Evolutionary conservation across 2,329 filamentous ascomycete genomes (phyloP).

Genomic region (Aspergillus puulaauensis): DNA sequence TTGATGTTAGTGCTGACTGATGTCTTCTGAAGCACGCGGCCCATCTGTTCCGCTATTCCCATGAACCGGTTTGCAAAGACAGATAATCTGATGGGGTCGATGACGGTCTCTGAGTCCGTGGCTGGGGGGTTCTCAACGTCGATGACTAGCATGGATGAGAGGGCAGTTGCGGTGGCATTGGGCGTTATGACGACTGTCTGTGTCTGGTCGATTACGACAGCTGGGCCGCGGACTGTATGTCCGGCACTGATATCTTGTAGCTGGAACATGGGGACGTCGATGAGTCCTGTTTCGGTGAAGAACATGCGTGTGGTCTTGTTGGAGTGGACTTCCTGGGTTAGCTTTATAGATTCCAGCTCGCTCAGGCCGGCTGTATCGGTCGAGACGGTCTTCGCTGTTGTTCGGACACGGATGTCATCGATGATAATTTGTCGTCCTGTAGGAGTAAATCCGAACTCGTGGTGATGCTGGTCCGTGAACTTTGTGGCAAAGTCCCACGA

Average conservation of each 20-base stretch:
- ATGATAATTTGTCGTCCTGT: constrained; percentile 77
- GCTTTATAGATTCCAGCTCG: constrained; percentile 65
- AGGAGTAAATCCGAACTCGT: constrained; percentile 87
- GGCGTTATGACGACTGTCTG: constrained; percentile 92
- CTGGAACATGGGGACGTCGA: constrained; percentile 38
- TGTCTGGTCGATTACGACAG: constrained; percentile 69
- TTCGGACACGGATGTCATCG: constrained; percentile 83
- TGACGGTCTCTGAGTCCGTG: constrained; percentile 53
- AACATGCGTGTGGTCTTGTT: constrained; percentile 18
- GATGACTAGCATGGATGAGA: constrained; percentile 63
- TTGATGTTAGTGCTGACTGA: constrained; percentile 70
- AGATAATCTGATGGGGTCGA: constrained; percentile 54
- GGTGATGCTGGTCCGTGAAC: constrained; percentile 81
- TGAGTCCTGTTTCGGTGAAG: constrained; percentile 17
- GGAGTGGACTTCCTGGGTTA: constrained; percentile 35
- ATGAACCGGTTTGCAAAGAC: constrained; percentile 60
- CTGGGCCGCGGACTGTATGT: constrained; percentile 58
- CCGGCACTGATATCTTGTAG: constrained; percentile 36
- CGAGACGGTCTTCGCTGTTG: constrained; percentile 51
- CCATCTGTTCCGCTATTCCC: constrained; percentile 61
- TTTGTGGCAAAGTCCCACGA: constrained; percentile 83
- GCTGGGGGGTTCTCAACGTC: too few species aligned
- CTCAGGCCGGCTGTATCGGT: constrained; percentile 18
- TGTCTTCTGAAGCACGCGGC: constrained; percentile 56
- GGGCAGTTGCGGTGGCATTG: constrained; percentile 70